Conservation (phyloP, 495 filamentous ascomycete species). For the Aspergillus biplanus region DNA sequence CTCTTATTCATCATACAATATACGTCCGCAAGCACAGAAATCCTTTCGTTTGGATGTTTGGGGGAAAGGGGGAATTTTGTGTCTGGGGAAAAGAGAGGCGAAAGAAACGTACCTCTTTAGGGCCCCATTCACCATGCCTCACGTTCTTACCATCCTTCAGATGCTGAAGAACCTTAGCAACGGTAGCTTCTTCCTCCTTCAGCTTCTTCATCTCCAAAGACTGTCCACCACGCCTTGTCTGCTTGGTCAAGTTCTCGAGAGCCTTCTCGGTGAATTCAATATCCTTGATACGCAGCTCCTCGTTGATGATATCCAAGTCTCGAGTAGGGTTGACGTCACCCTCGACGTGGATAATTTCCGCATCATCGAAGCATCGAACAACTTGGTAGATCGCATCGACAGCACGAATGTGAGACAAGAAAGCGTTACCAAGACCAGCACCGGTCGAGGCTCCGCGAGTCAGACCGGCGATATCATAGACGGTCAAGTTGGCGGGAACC, state of each 20-base stretch:
- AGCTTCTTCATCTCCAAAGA: slow-evolving; percentile 98
- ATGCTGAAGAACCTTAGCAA: slow-evolving; percentile 81
- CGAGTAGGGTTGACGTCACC: slow-evolving; percentile 94
- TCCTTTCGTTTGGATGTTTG: slow-evolving; percentile 7
- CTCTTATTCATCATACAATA: slow-evolving; percentile 95
- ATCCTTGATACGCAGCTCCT: slow-evolving; percentile 97
- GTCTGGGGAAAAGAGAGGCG: slow-evolving; percentile 19
- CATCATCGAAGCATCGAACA: slow-evolving; percentile 98
- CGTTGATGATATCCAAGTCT: slow-evolving; percentile 94
- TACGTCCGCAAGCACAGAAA: neutral
- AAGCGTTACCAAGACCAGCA: slow-evolving; percentile 96
- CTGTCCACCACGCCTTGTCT: slow-evolving; percentile 91
- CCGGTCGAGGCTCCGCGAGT: slow-evolving; percentile 96
- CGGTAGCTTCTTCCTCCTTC: slow-evolving; percentile 90
- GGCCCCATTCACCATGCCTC: slow-evolving; percentile 82
- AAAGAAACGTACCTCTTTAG: slow-evolving; percentile 85
- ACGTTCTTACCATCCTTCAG: slow-evolving; percentile 90
- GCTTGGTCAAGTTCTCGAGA: slow-evolving; percentile 85
- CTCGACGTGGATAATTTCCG: slow-evolving; percentile 99
- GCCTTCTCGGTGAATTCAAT: slow-evolving; percentile 98
- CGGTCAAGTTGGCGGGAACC: slow-evolving; percentile 95
- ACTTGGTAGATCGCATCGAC: slow-evolving; percentile 99
- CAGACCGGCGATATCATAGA: slow-evolving; percentile 98
- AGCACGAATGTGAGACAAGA: slow-evolving; percentile 97
- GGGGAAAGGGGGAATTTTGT: slow-evolving; percentile 11